Conservation (phyloP, 352 stramenopile species). For the Globisporangium yorkense region DNA sequence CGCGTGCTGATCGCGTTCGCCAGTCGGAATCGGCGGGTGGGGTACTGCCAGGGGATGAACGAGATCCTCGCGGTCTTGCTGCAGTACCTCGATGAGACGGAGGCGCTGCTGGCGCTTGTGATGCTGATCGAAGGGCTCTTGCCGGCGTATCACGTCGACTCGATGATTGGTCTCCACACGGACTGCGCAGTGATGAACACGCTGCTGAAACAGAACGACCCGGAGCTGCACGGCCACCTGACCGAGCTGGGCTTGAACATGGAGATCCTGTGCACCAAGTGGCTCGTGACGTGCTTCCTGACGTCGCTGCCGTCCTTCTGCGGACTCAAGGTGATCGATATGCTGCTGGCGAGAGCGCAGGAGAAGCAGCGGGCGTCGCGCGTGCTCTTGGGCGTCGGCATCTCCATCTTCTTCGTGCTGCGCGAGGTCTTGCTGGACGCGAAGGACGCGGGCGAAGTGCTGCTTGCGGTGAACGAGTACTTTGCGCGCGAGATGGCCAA, state of each 20-base stretch:
- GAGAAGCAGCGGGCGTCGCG: constrained; percentile 64
- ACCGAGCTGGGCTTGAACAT: constrained; percentile 78
- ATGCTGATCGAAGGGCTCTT: constrained; percentile 72
- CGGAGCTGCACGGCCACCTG: constrained; percentile 61
- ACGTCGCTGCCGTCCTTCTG: constrained; percentile 66
- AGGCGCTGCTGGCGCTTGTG: constrained; percentile 51
- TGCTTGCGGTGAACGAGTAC: constrained; percentile 76
- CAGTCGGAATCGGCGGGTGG: constrained; percentile 62
- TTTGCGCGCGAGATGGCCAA: constrained; percentile 68
- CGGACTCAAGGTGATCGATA: constrained; percentile 75
- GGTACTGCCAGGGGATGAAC: constrained; percentile 86
- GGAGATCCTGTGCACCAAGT: constrained; percentile 86
- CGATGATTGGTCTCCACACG: constrained; percentile 79
- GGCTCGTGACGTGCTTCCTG: constrained; percentile 84
- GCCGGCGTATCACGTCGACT: constrained; percentile 77
- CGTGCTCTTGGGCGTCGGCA: constrained; percentile 64
- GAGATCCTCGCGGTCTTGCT: constrained; percentile 72
- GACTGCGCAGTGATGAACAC: constrained; percentile 82
- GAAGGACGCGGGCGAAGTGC: constrained; percentile 72
- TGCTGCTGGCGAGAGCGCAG: constrained; percentile 53
- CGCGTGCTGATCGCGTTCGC: constrained; percentile 73
- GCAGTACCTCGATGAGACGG: constrained; percentile 59
- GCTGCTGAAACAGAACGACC: constrained; percentile 70
- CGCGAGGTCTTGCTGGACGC: constrained; percentile 50
- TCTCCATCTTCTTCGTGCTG: constrained; percentile 75